phyloP scores from a whole-genome alignment of 768 basidiomycete species.

The Termitomyces heimii region DNA sequence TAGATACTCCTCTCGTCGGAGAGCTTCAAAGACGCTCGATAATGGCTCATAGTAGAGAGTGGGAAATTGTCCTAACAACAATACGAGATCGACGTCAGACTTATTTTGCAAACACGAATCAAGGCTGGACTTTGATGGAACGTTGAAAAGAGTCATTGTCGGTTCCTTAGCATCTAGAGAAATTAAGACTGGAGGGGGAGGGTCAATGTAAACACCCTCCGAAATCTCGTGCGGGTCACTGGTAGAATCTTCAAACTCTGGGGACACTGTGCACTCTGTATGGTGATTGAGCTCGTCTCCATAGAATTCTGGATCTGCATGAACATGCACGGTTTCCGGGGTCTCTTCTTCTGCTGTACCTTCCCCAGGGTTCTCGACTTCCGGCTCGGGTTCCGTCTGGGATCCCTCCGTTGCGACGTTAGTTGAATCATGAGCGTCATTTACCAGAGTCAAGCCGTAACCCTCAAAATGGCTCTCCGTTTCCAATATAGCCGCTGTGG shows the following conservation, averaged over 20 bases:
- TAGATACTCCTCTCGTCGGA: conserved; percentile 58
- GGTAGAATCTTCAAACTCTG: conserved; percentile 10
- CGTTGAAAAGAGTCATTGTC: conserved; percentile 51
- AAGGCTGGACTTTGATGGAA: conserved; percentile 26
- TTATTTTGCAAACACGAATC: conserved; percentile 19
- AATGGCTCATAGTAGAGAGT: conserved; percentile 77
- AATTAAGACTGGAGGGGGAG: conserved; percentile 64
- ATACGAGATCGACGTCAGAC: conserved; percentile 16
- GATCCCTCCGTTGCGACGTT: background rate
- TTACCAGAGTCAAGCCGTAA: background rate
- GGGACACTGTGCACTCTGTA: background rate
- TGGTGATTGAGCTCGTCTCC: background rate
- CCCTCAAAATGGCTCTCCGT: background rate
- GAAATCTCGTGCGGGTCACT: conserved; percentile 54
- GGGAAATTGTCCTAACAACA: conserved; percentile 58
- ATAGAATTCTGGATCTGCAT: background rate
- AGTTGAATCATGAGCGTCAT: background rate
- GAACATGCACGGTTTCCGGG: background rate
- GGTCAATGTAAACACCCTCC: conserved; percentile 68
- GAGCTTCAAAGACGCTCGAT: conserved; percentile 61
- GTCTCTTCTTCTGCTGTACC: background rate
- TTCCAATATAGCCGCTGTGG: background rate
- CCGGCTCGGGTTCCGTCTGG: background rate
- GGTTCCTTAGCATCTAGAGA: conserved; percentile 33
- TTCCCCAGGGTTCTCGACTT: background rate